Evolutionary conservation across 192 early-diverging fungal genomes (phyloP).

Genomic region (Phycomyces blakesleeanus): DNA sequence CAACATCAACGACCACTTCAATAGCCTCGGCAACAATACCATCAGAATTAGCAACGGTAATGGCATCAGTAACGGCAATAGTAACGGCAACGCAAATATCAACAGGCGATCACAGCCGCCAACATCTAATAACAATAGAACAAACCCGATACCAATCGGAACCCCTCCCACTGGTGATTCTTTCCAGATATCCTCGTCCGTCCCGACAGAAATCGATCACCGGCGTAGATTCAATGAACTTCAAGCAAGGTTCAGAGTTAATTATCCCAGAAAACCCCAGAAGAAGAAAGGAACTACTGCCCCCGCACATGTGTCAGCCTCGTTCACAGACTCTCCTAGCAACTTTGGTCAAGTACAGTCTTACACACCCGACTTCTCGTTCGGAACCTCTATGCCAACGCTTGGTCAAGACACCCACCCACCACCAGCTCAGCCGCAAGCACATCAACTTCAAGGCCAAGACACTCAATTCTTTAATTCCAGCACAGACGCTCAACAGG

Average conservation of each 20-base stretch:
- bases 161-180: background rate
- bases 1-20: background rate
- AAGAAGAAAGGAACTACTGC: slow-evolving; percentile 2
- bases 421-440: too few species aligned
- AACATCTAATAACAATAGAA: too few species aligned
- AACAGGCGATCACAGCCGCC: too few species aligned
- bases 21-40: background rate
- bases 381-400: slow-evolving; percentile 20
- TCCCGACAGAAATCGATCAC: slow-evolving; percentile 24
- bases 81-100: background rate
- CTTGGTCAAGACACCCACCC: background rate
- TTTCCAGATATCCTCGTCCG: slow-evolving; percentile 4
- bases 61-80: background rate
- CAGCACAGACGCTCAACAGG: background rate
- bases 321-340: slow-evolving; percentile 4
- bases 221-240: slow-evolving; percentile 28
- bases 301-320: background rate
- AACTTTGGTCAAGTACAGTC: background rate
- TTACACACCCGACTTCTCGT: slow-evolving; percentile 1
- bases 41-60: too few species aligned
- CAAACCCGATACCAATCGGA: slow-evolving; percentile 8
- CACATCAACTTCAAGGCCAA: too few species aligned
- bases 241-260: slow-evolving; percentile 34
- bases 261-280: slow-evolving; percentile 25
- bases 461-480: slow-evolving; percentile 10